Conservation (phyloP, 2,329 filamentous ascomycete species). For the Trichoderma atroviride region DNA sequence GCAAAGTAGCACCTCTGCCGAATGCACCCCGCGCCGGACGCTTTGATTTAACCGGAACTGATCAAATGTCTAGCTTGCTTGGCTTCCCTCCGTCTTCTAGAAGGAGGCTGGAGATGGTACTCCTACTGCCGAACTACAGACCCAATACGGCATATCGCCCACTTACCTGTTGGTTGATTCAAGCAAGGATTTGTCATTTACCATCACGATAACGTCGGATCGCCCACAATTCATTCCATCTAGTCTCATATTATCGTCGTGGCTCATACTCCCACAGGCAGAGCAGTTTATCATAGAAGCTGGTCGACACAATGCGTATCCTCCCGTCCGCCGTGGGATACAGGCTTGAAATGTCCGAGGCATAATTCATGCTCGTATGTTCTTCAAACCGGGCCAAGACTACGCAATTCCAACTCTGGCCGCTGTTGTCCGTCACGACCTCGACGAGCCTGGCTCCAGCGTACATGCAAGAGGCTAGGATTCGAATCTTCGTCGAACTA, state of each 20-base stretch:
- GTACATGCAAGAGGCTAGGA: slow-evolving; percentile 95
- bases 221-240: neutral
- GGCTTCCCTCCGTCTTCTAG: slow-evolving; percentile 21
- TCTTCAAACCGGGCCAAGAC: slow-evolving; percentile 76
- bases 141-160: slow-evolving; percentile 6
- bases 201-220: neutral
- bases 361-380: slow-evolving; percentile 95
- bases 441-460: slow-evolving; percentile 72
- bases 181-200: neutral
- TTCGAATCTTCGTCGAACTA: slow-evolving; percentile 41
- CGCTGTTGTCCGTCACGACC: slow-evolving; percentile 42
- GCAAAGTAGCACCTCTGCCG: slow-evolving; percentile 22
- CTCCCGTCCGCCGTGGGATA: neutral
- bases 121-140: neutral
- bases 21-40: slow-evolving; percentile 21
- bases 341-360: slow-evolving; percentile 61
- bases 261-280: slow-evolving; percentile 62
- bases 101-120: neutral
- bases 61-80: slow-evolving; percentile 6
- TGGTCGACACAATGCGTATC: slow-evolving; percentile 65
- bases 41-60: slow-evolving; percentile 9
- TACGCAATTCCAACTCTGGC: slow-evolving; percentile 59
- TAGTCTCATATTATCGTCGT: neutral
- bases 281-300: slow-evolving; percentile 73
- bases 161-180: neutral